phyloP scores from a whole-genome alignment of 2,329 filamentous ascomycete species.

The Ceratocystis colombiana region DNA sequence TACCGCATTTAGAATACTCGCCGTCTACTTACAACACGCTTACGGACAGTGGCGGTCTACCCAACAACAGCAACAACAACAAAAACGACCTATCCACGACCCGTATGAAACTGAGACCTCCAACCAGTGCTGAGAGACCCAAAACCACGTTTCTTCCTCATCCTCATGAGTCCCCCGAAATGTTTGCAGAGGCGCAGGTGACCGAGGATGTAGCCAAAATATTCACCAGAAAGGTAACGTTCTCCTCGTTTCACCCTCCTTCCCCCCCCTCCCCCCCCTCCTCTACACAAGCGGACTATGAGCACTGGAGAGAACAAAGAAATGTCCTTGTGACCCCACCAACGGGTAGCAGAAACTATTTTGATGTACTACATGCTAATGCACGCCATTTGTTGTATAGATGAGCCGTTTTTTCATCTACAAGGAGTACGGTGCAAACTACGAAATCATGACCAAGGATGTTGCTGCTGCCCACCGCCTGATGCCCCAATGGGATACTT shows the following conservation, averaged over 20 bases:
- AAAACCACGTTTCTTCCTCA: constrained; percentile 31
- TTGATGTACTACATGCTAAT: not conserved
- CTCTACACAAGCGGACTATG: not conserved
- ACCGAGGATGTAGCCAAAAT: constrained; percentile 52
- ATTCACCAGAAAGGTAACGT: constrained; percentile 47
- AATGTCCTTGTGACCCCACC: not conserved
- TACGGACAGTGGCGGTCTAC: not conserved
- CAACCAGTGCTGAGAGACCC: not conserved
- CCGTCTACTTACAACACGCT: constrained; percentile 7
- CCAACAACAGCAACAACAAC: not conserved
- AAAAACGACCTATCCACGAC: not conserved
- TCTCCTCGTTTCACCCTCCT: not conserved
- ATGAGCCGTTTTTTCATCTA: constrained; percentile 76
- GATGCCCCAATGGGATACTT: constrained; percentile 64
- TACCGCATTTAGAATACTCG: constrained; percentile 57
- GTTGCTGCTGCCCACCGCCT: constrained; percentile 57
- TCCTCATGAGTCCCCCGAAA: constrained; percentile 41
- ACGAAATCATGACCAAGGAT: constrained; percentile 74
- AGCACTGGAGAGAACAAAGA: not conserved
- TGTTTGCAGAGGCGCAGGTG: constrained; percentile 49
- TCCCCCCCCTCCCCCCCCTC: no score
- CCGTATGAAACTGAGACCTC: constrained; percentile 34
- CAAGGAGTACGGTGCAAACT: constrained; percentile 84
- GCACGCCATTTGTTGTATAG: constrained; percentile 36
- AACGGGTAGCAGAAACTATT: not conserved